These are phyloP conservation scores for Trichoderma arundinaceum DNA, from an alignment of 2,329 filamentous ascomycete species.

Conservation along the genomic window DNA sequence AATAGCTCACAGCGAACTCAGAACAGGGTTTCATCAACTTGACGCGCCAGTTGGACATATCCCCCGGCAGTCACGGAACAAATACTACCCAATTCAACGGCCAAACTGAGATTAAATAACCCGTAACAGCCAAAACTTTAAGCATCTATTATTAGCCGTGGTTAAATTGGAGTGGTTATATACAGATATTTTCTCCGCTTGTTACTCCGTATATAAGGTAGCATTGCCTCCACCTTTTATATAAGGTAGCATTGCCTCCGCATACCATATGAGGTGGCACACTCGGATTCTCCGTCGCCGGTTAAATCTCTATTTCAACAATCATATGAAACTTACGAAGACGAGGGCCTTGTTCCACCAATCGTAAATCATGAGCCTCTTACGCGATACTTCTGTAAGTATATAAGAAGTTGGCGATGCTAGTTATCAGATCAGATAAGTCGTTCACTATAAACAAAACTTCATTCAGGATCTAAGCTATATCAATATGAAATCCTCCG, in stretches of 20 bases:
- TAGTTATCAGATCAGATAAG: background rate
- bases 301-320: slow-evolving; percentile 15
- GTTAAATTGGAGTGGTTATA: slow-evolving; percentile 4
- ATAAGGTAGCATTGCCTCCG: background rate
- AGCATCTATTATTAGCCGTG: slow-evolving; percentile 19
- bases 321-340: background rate
- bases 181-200: background rate
- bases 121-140: slow-evolving; percentile 18
- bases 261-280: background rate
- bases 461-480: background rate
- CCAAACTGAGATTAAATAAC: slow-evolving; percentile 7
- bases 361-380: background rate
- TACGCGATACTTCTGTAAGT: background rate
- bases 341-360: slow-evolving; percentile 1
- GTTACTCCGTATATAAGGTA: background rate
- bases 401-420: background rate
- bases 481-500: slow-evolving; percentile 9
- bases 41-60: background rate
- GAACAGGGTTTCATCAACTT: background rate
- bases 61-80: background rate
- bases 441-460: background rate
- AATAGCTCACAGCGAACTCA: background rate
- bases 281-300: slow-evolving; percentile 1
- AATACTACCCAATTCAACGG: background rate
- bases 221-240: background rate